phyloP scores from a whole-genome alignment of 768 basidiomycete genomes.

The Strobilomyces dryophilus region DNA sequence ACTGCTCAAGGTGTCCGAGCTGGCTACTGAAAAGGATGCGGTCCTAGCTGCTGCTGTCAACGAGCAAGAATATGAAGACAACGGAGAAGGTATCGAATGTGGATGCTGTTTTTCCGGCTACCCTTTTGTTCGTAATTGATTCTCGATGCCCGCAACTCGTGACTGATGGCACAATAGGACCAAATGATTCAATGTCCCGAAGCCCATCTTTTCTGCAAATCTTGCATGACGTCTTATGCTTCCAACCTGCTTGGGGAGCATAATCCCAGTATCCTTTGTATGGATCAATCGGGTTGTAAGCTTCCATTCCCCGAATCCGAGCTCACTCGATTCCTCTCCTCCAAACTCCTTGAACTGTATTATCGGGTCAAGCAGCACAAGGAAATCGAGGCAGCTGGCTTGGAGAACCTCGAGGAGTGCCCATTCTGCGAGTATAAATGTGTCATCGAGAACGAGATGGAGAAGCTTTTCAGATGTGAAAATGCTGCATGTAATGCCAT shows the following conservation, averaged over 20 bases:
- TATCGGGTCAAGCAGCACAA: constrained; percentile 72
- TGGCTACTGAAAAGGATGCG: constrained; percentile 24
- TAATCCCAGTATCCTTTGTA: constrained; percentile 64
- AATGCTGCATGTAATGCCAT: constrained; percentile 68
- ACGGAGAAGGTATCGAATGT: constrained; percentile 70
- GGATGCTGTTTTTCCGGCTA: constrained; percentile 81
- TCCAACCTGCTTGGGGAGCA: constrained; percentile 63
- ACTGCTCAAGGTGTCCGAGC: constrained; percentile 29
- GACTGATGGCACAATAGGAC: constrained; percentile 40
- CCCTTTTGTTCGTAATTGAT: constrained; percentile 52
- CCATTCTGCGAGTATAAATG: constrained; percentile 88
- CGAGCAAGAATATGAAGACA: constrained; percentile 44
- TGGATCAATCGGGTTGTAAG: constrained; percentile 75
- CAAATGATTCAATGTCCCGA: constrained; percentile 89
- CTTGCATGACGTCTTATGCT: constrained; percentile 67
- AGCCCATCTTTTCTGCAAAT: constrained; percentile 79
- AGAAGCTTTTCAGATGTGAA: constrained; percentile 55
- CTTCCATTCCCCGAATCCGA: constrained; percentile 65
- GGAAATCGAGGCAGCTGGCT: constrained; percentile 71
- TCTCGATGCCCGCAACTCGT: background rate
- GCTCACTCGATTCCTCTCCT: constrained; percentile 60
- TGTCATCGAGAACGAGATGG: constrained; percentile 65
- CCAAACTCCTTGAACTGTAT: constrained; percentile 65
- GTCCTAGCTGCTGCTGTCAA: constrained; percentile 31
- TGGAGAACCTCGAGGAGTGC: constrained; percentile 84